Evolutionary conservation across 2,329 filamentous ascomycete species (phyloP), one percentile per base, ranked within the genome.

Genomic region (Curvularia lunata): DNA sequence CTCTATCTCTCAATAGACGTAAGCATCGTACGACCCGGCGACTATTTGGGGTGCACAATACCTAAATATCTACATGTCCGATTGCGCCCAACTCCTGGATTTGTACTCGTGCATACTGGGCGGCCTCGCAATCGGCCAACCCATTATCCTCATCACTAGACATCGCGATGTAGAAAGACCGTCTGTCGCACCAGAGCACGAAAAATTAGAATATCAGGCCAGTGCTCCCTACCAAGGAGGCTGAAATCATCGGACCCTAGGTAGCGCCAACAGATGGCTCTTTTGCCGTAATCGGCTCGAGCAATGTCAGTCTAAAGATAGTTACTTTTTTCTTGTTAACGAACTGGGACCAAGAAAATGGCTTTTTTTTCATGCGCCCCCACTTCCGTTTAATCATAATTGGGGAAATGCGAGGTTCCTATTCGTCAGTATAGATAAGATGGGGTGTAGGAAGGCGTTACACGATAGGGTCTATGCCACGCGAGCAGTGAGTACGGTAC

Each of bases 401-500:
- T 18, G 4, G n/a, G 23, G 3, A 18, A 37, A 37, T 18, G 5
- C 7, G 28, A 30, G 23, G 18, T 34, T 25, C 9, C 40, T 19
- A 48, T 59, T 56, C 13, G 43, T 27, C 3, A 19, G 16, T 10
- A 38, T 21, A 13, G 21, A 18, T 13, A 50, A 30, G 45, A 19
- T 54, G 13, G 53, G 60, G 61, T 59, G 61, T 54, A 42, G 16
- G 53, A 51, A 18, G 19, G 16, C 6, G 30, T 41, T 16, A 40
- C 19, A 23, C 58, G 51, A 64, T 64, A 58, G 55, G 56, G 18
- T 16, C 19, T 28, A 12, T 13, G 19, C 38, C 19, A 37, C 34
- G 13, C 7, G 34, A 37, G 6, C 18, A 34, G 9, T 9, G 2
- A 12, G 8, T 30, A 30, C 9, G 32, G 32, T 34, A 37, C 34